Percentiles rank a stretch among this genome's conserved stretches.
These are phyloP conservation scores for Stemphylium lycopersici DNA, from an alignment of 2,329 filamentous ascomycete genomes.

Conservation along the genomic window DNA sequence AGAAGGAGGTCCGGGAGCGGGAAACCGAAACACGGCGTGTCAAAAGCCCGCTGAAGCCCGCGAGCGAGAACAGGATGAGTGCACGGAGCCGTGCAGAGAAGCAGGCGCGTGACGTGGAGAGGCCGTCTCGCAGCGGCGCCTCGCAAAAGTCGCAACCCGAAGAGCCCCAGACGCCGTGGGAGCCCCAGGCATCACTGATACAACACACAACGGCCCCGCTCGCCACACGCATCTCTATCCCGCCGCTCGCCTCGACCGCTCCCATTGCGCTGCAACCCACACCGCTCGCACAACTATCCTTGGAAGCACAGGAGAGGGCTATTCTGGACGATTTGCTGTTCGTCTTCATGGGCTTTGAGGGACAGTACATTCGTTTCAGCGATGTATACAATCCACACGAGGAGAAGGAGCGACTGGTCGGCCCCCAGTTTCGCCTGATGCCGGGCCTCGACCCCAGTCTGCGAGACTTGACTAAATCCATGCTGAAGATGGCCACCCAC, in stretches of 20 bases:
- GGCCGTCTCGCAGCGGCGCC: constrained; percentile 28
- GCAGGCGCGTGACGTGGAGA: constrained; percentile 31
- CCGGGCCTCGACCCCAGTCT: constrained; percentile 89
- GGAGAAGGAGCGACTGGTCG: constrained; percentile 85
- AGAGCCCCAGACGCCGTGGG: constrained; percentile 64
- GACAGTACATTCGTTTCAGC: constrained; percentile 91
- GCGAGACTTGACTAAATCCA: constrained; percentile 82
- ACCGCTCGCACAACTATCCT: constrained; percentile 71
- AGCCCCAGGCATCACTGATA: constrained; percentile 77
- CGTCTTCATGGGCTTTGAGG: constrained; percentile 97
- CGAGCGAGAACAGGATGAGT: constrained; percentile 42
- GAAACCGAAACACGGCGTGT: constrained; percentile 45
- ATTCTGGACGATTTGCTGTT: constrained; percentile 91
- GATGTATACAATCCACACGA: constrained; percentile 81
- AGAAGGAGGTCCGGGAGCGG: constrained; percentile 44
- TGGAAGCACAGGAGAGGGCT: constrained; percentile 83
- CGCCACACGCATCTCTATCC: constrained; percentile 68
- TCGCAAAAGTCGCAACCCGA: constrained; percentile 33
- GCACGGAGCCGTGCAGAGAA: constrained; percentile 43
- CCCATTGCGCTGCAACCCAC: constrained; percentile 72
- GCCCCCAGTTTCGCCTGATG: constrained; percentile 79
- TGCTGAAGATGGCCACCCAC: constrained; percentile 93
- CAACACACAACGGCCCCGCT: constrained; percentile 74
- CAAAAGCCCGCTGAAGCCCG: constrained; percentile 46
- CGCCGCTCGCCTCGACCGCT: constrained; percentile 68